phyloP scores from a whole-genome alignment of 306 rosid genomes.

The Cajanus cajan region DNA sequence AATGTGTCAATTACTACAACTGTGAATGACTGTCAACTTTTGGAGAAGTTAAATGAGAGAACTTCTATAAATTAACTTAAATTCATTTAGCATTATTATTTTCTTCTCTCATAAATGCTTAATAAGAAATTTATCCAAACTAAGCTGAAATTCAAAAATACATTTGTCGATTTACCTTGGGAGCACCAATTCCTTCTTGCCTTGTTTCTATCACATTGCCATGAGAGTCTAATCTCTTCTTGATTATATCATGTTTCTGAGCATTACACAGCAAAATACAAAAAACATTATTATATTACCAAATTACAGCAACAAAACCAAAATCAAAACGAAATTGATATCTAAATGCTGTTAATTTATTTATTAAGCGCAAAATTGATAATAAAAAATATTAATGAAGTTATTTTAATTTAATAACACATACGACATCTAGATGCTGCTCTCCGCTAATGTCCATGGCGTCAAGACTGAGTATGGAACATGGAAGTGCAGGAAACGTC shows the following conservation, averaged over 20 bases:
- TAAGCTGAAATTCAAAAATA: constrained; percentile 2
- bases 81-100: not conserved
- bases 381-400: not conserved
- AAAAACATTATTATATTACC: not conserved
- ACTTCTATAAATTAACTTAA: not conserved
- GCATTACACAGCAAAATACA: constrained; percentile 19
- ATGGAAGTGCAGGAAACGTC: constrained; percentile 90
- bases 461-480: constrained; percentile 91
- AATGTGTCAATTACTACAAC: not conserved
- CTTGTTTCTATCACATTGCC: constrained; percentile 90
- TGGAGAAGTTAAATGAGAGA: not conserved
- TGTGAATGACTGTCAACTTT: not conserved
- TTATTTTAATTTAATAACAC: constrained; percentile 25
- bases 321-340: too few species aligned
- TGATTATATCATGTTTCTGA: constrained; percentile 92
- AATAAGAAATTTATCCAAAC: not conserved
- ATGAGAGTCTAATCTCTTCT: constrained; percentile 82
- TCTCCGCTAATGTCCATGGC: constrained; percentile 99
- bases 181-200: constrained; percentile 91
- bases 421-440: constrained; percentile 94
- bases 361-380: not conserved
- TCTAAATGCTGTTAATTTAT: too few species aligned
- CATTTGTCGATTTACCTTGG: constrained; percentile 53
- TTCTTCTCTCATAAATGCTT: not conserved
- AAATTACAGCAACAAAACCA: not conserved